Percentiles rank a stretch among this genome's conserved stretches.
Evolutionary conservation across 495 filamentous ascomycete species (phyloP).

Genomic region (Trichoderma asperelloides): DNA sequence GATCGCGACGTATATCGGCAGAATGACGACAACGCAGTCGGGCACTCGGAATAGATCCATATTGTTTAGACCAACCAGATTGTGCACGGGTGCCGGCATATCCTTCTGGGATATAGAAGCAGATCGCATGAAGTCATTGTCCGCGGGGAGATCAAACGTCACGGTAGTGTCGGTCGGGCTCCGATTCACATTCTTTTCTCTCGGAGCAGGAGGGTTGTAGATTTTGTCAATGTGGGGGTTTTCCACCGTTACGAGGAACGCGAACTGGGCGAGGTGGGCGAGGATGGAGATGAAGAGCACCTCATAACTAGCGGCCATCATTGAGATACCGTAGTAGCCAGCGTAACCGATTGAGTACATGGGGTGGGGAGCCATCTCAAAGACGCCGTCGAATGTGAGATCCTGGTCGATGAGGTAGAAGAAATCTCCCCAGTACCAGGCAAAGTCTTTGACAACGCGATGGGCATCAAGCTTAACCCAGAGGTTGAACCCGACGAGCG

Average conservation of each 20-base stretch:
- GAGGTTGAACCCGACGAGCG: conserved; percentile 86
- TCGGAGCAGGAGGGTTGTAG: conserved; percentile 82
- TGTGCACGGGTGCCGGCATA: conserved; percentile 60
- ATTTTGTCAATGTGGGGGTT: conserved; percentile 98
- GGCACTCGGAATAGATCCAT: conserved; percentile 79
- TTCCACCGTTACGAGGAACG: conserved; percentile 81
- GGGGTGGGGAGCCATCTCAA: conserved; percentile 97
- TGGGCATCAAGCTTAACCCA: conserved; percentile 99
- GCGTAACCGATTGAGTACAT: conserved; percentile 99
- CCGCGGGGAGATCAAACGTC: neutral
- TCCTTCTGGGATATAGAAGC: conserved; percentile 23
- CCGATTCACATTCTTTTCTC: conserved; percentile 40
- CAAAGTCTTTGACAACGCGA: conserved; percentile 97
- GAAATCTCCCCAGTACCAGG: conserved; percentile 99
- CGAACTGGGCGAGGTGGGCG: conserved; percentile 91
- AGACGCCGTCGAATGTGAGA: conserved; percentile 95
- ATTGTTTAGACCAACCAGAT: conserved; percentile 71
- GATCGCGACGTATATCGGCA: conserved; percentile 62
- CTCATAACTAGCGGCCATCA: conserved; percentile 95
- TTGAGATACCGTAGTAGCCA: conserved; percentile 96
- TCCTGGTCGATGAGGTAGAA: conserved; percentile 98
- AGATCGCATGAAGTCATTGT: neutral
- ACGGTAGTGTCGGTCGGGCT: conserved; percentile 26
- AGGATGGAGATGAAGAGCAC: conserved; percentile 93
- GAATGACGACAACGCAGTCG: conserved; percentile 68